Base-by-base conservation (phyloP, 1,284 basidiomycete species). In the Sanghuangporus weigelae region DNA sequence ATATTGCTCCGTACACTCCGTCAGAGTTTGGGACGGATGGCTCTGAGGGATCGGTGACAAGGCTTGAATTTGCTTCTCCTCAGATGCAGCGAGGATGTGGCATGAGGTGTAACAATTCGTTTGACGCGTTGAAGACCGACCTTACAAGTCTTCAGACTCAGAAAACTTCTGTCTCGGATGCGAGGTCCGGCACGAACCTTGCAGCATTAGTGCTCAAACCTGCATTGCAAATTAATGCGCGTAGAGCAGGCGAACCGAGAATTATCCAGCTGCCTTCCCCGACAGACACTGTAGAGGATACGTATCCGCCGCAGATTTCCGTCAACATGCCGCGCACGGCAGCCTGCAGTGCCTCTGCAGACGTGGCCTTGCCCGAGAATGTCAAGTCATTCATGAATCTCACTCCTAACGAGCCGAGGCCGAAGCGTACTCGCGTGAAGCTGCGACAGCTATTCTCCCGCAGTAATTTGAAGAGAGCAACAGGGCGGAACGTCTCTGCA, bases 311-410 rank as follows among this genome's bases (percentile, higher is more conserved):
- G 10, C 60, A 59, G 35, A 39, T 35, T 11, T 57, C 19, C 38
- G 21, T 55, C 14, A 42, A 57, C 0, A 46, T n/a, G 44, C 44
- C n/a, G 44, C 10, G 44, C 39, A 58, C 57, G 21, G 36, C 21
- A 14, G 38, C 19, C 3, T 14, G 26, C 31, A 51, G 26, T 36
- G 21, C 42, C 35, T 54, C 36, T 35, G 39, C 60, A 40, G 60
- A 64, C 44, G 63, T 61, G 49, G 59, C 35, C 10, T 23, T 50
- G 21, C 55, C 36, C 26, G 50, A 42, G 40, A 46, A 51, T 36
- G 23, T 63, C 31, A 57, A 42, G 10, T 65, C 64, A 36, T 65
- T 65, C 50, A 65, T 65, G 57, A 44, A 65, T 38, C 54, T 65
- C 48, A 62, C 64, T n/a, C 64, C 64, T 31, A 59, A 65, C 21